Conservation (phyloP, 495 filamentous ascomycete species). For the Clohesyomyces aquaticus region DNA sequence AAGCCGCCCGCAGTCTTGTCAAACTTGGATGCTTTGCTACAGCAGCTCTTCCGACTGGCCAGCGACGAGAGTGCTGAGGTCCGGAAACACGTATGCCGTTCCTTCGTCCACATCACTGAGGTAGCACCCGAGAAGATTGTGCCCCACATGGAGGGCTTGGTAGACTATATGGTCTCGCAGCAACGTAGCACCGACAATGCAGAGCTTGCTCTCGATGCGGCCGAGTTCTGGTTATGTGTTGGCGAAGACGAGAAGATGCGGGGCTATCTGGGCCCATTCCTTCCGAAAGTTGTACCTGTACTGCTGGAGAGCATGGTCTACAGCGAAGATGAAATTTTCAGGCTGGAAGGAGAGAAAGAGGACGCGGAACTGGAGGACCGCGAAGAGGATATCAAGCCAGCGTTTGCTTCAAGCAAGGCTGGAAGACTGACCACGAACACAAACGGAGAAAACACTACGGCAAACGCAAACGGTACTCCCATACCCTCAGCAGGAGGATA, state of each 20-base stretch:
- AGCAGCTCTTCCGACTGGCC: constrained; percentile 78
- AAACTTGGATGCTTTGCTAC: constrained; percentile 77
- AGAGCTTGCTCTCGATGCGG: constrained; percentile 90
- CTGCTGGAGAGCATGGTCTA: constrained; percentile 96
- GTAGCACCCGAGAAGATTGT: constrained; percentile 85
- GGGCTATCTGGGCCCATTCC: constrained; percentile 70
- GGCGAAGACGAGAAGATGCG: constrained; percentile 83
- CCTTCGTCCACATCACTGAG: constrained; percentile 91
- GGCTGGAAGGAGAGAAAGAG: constrained; percentile 78
- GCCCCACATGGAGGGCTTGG: constrained; percentile 85
- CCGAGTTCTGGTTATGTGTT: constrained; percentile 95
- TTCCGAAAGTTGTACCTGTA: constrained; percentile 86
- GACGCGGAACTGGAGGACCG: constrained; percentile 90
- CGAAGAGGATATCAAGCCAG: constrained; percentile 88
- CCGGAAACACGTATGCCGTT: constrained; percentile 86
- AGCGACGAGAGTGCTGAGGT: constrained; percentile 76
- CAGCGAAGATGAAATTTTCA: constrained; percentile 85
- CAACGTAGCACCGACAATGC: constrained; percentile 83
- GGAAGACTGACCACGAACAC: constrained; percentile 53
- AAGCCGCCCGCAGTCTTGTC: constrained; percentile 75
- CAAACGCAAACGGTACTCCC: constrained; percentile 53
- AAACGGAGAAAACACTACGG: constrained; percentile 54
- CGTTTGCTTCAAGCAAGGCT: constrained; percentile 79
- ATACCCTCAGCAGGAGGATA: constrained; percentile 34
- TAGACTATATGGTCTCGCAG: constrained; percentile 90